Base-by-base conservation (phyloP, 179 eudicot genomes). In the Silene vulgaris region DNA sequence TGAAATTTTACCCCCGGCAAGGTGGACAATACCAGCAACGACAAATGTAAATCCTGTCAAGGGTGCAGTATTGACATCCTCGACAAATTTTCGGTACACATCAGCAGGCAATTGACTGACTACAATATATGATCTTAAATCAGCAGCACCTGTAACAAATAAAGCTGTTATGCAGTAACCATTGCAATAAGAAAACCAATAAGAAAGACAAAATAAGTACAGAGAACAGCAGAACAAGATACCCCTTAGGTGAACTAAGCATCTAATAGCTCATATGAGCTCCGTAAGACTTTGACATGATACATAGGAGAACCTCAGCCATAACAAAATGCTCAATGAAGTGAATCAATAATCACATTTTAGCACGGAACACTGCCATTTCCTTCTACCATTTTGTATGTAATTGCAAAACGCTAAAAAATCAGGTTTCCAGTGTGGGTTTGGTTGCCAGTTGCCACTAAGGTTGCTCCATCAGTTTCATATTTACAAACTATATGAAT, bases 1-100 rank as follows among this genome's bases (percentile, higher is more conserved):
- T 11, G 87, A 73, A 37, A 92, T 82, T 86, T 88, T 94, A 71
- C 95, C 96, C 66, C 97, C 95, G 59, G 91, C 89, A 78, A 94
- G 91, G 76, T 86, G 85, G 68, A 90, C 86, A 71, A 94, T 84
- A 80, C 97, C 75, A 60, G 89, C 69, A 30, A 94, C 78, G 40
- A 87, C 89, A 54, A 90, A 95, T 17, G 95, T 83, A 50, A 94
- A 89, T 19, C 94, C 98, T 35, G 88, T 86, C 66, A 89, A 66
- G 72, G 86, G 91, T 19, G 91, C 83, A 14, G 83, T 81, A 73
- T 71, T 84, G 54, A 59, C 85, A 79, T 92, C 88, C 80, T 90
- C 97, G 45, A 95, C 90, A 86, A 72, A 84, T 77, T 90, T 89
- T 78, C 81, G 81, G 78, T 92, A 90, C 65, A 87, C 80, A 48